Evolutionary conservation across 768 basidiomycete genomes (phyloP).

Genomic region (Tephrocybe sp.): DNA sequence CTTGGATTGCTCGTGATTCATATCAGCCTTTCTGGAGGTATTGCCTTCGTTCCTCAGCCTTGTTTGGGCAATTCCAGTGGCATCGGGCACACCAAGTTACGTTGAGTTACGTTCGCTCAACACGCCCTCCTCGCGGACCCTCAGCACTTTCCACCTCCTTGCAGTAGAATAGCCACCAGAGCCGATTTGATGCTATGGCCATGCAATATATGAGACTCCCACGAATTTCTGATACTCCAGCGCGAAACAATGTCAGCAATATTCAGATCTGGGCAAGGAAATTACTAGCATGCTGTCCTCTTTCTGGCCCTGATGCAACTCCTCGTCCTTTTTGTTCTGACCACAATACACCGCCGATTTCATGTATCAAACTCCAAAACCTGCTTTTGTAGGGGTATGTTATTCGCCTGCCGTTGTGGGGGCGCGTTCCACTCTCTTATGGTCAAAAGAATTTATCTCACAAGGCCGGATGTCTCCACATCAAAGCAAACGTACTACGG

Average conservation of each 20-base stretch:
- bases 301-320: not conserved
- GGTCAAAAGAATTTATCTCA: not conserved
- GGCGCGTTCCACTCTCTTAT: not conserved
- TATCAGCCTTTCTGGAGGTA: not conserved
- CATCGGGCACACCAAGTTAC: conserved; percentile 1
- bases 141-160: not conserved
- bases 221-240: conserved; percentile 5
- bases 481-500: conserved; percentile 2
- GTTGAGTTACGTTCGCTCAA: conserved; percentile 11
- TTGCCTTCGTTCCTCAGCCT: conserved; percentile 5
- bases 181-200: conserved; percentile 4
- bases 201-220: conserved; percentile 8
- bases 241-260: conserved; percentile 4
- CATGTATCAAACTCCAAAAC: conserved; percentile 3
- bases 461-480: conserved; percentile 2
- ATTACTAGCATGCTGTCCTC: not conserved
- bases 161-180: not conserved
- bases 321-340: conserved; percentile 13
- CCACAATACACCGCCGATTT: conserved; percentile 2
- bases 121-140: not conserved
- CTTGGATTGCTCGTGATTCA: conserved; percentile 1
- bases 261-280: not conserved
- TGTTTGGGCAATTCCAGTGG: not conserved
- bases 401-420: not conserved
- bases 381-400: not conserved